phyloP scores from a whole-genome alignment of 2,329 filamentous ascomycete species.

The Alternaria tenuissima region DNA sequence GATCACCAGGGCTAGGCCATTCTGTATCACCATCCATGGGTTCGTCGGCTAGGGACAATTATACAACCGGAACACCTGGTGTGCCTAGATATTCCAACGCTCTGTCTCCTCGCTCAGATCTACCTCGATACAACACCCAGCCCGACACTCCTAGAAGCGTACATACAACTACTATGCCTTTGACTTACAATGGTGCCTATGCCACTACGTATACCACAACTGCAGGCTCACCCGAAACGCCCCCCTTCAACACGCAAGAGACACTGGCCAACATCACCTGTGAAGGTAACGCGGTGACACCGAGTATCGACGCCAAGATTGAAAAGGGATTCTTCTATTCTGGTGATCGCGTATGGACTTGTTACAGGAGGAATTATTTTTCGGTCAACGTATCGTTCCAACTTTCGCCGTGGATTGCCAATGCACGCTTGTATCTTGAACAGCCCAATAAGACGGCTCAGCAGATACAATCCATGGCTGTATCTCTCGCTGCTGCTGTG shows the following conservation, averaged over 20 bases:
- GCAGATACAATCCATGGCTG: constrained; percentile 76
- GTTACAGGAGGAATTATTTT: constrained; percentile 92
- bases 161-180: constrained; percentile 42
- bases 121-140: constrained; percentile 45
- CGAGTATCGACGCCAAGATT: constrained; percentile 80
- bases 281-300: constrained; percentile 67
- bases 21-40: constrained; percentile 53
- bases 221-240: constrained; percentile 40
- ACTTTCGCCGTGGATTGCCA: constrained; percentile 68
- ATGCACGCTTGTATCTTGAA: constrained; percentile 66
- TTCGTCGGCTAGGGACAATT: constrained; percentile 55
- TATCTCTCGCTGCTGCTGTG: constrained; percentile 84
- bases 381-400: constrained; percentile 82
- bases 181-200: constrained; percentile 34
- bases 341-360: constrained; percentile 85
- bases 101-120: constrained; percentile 49
- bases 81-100: constrained; percentile 45
- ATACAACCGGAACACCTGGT: constrained; percentile 52
- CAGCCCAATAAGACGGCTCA: constrained; percentile 56
- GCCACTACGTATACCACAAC: constrained; percentile 30
- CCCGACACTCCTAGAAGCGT: constrained; percentile 51
- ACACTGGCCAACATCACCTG: constrained; percentile 70
- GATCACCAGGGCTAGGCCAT: constrained; percentile 53
- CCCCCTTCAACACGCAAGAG: constrained; percentile 57
- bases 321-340: constrained; percentile 87